Evolutionary conservation across 192 early-diverging fungal genomes (phyloP).

Genomic region (Gryganskiella cystojenkinii): DNA sequence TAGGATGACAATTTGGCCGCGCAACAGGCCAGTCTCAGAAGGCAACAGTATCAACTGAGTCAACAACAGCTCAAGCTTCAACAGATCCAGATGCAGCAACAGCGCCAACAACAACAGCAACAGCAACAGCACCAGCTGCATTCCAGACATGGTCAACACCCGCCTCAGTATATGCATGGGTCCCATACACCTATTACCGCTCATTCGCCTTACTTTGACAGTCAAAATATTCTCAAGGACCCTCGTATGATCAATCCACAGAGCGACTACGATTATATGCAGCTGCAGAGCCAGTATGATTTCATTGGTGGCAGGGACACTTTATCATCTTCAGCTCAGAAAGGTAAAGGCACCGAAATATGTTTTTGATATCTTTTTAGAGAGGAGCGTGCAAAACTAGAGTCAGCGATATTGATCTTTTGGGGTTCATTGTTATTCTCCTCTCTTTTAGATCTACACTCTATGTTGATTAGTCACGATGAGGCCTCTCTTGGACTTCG

Average conservation of each 20-base stretch:
- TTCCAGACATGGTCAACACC: slow-evolving; percentile 1
- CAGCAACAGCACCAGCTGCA: slow-evolving; percentile 9
- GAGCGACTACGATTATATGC: slow-evolving; percentile 27
- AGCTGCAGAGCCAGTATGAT: slow-evolving; percentile 1
- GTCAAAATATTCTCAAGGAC: slow-evolving; percentile 29
- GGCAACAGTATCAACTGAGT: slow-evolving; percentile 24
- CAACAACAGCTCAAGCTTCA: slow-evolving; percentile 32
- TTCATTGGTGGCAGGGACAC: not conserved
- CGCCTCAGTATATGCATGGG: slow-evolving; percentile 16
- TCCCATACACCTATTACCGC: slow-evolving; percentile 35
- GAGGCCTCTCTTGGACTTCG: slow-evolving; percentile 31
- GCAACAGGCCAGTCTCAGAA: slow-evolving; percentile 23
- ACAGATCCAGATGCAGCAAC: slow-evolving; percentile 33
- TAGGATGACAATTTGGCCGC: slow-evolving; percentile 30
- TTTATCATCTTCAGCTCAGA: slow-evolving; percentile 3
- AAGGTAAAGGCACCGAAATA: slow-evolving; percentile 5
- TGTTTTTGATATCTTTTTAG: not conserved
- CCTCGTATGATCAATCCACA: slow-evolving; percentile 29
- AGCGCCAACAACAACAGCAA: slow-evolving; percentile 3
- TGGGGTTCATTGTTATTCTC: too few relatives aligned
- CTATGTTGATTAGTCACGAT: slow-evolving; percentile 23
- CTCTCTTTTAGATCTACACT: slow-evolving; percentile 14
- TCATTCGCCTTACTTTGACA: slow-evolving; percentile 36
- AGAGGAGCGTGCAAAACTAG: too few relatives aligned
- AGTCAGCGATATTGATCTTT: too few relatives aligned